Conservation (phyloP, 306 rosid genomes). For the Elaeagnus macrophylla region DNA sequence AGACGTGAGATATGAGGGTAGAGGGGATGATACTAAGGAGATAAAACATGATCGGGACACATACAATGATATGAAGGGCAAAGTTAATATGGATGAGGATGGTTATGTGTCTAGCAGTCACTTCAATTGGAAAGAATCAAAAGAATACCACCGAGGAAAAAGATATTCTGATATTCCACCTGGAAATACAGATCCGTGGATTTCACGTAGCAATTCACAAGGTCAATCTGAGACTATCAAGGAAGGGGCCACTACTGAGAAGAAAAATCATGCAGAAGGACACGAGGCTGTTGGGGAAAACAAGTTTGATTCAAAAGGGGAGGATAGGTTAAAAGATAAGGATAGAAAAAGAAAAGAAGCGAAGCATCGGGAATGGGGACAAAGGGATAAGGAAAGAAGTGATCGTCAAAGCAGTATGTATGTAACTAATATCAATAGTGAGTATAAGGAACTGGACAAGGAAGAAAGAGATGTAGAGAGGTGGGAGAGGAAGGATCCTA, state of each 20-base stretch:
- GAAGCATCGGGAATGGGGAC: slow-evolving; percentile 78
- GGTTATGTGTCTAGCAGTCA: slow-evolving; percentile 38
- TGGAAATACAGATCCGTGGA: slow-evolving; percentile 55
- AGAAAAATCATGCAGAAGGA: slow-evolving; percentile 50
- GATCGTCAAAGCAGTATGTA: slow-evolving; percentile 56
- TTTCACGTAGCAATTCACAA: slow-evolving; percentile 44
- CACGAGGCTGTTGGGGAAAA: slow-evolving; percentile 77
- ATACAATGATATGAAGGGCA: slow-evolving; percentile 52
- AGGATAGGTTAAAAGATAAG: slow-evolving; percentile 71
- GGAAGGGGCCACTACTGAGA: slow-evolving; percentile 44
- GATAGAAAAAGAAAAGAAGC: slow-evolving; percentile 77
- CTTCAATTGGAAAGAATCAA: slow-evolving; percentile 72
- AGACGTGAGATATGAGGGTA: slow-evolving; percentile 48
- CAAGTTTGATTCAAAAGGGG: slow-evolving; percentile 69
- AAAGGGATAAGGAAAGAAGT: slow-evolving; percentile 79
- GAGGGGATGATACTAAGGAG: slow-evolving; percentile 65
- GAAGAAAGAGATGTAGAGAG: slow-evolving; percentile 72
- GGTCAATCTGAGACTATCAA: slow-evolving; percentile 49
- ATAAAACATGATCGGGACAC: slow-evolving; percentile 50
- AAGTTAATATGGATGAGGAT: slow-evolving; percentile 51
- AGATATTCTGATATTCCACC: slow-evolving; percentile 49
- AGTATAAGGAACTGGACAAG: slow-evolving; percentile 56
- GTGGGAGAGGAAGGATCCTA: slow-evolving; percentile 61
- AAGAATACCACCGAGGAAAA: slow-evolving; percentile 65
- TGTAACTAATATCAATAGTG: slow-evolving; percentile 41